Evolutionary conservation across 495 filamentous ascomycete species (phyloP).

Genomic region (Hamigera avellanea): DNA sequence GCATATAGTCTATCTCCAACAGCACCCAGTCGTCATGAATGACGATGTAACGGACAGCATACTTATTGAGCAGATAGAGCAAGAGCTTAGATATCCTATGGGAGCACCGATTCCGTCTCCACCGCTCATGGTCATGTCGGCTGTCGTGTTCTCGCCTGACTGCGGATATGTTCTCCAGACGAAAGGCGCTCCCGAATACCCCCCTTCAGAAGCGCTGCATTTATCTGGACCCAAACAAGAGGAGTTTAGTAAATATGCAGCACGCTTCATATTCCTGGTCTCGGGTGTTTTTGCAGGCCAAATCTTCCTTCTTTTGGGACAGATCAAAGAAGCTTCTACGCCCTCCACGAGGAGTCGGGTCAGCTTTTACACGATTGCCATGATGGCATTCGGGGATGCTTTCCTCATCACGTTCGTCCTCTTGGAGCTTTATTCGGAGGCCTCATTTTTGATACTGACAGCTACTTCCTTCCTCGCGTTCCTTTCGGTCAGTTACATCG

Average conservation of each 20-base stretch:
- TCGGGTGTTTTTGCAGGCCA: conserved; percentile 55
- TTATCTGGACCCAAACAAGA: conserved; percentile 71
- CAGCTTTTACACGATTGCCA: conserved; percentile 76
- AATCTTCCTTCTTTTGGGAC: conserved; percentile 61
- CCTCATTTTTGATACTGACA: conserved; percentile 57
- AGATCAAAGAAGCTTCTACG: conserved; percentile 85
- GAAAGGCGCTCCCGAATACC: conserved; percentile 64
- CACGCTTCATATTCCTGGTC: conserved; percentile 56
- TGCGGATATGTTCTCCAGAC: conserved; percentile 87
- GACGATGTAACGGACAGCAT: conserved; percentile 19
- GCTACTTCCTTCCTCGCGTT: conserved; percentile 60
- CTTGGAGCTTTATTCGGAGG: conserved; percentile 48
- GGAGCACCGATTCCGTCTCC: conserved; percentile 59
- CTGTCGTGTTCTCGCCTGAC: conserved; percentile 84
- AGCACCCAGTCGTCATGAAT: conserved; percentile 45
- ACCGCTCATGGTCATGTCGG: conserved; percentile 68
- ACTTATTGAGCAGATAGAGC: conserved; percentile 58
- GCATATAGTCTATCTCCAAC: conserved; percentile 76
- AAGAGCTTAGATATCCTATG: conserved; percentile 74
- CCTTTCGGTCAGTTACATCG: conserved; percentile 59
- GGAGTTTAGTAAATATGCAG: conserved; percentile 52
- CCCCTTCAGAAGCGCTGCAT: conserved; percentile 52
- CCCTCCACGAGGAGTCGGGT: conserved; percentile 88
- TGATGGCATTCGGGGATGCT: conserved; percentile 82
- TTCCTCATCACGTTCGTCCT: conserved; percentile 54